Evolutionary conservation across 2,329 filamentous ascomycete species (phyloP), one percentile per base, ranked within the genome.

Genomic region (Uncinocarpus reesii): DNA sequence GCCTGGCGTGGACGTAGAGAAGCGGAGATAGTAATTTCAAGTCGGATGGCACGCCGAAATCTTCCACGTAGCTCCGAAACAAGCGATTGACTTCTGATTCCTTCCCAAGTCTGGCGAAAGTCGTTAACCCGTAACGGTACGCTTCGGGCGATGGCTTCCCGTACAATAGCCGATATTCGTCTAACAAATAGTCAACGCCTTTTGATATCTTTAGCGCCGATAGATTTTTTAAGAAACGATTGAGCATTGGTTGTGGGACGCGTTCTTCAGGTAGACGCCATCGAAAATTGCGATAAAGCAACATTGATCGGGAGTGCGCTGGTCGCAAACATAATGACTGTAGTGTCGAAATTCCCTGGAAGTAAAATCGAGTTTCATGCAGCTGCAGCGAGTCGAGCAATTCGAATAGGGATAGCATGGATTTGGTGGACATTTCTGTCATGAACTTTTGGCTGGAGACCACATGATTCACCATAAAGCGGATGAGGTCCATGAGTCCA

Each of bases 1-100:
- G 71, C 49, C 78, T 76, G 1, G 86, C 81, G 65, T 90, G 79
- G 0, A 82, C 83, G 54, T 84, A 79, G 34, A 93, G 70, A 2
- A 88, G 68, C 38, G 79, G 77, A n/a, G 72, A 59, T 26, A 70
- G 48, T n/a, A 65, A 52, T 35, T 51, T 59, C 13, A 58, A 52
- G 37, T 57, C 59, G 24, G 47, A 55, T 0, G 67, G 65, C 11
- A 53, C 58, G 13, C 66, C 66, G 53, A 71, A 58, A 26, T 65
- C 58, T 26, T 53, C 51, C n/a, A 65, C 48, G 20, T 65, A 68
- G 32, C 66, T 64, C 7, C 70, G 56, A 52, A 76, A 76, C 6
- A 75, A 49, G 28, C 62, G 57, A 34, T 70, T 57, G 24, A 75
- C 69, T 16, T 65, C 66, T 20, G 57, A 54, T 11, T 66, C 63